Evolutionary conservation across 2,329 filamentous ascomycete species (phyloP), one percentile per base, ranked within the genome.

Genomic region (Cladorrhinum sp.): DNA sequence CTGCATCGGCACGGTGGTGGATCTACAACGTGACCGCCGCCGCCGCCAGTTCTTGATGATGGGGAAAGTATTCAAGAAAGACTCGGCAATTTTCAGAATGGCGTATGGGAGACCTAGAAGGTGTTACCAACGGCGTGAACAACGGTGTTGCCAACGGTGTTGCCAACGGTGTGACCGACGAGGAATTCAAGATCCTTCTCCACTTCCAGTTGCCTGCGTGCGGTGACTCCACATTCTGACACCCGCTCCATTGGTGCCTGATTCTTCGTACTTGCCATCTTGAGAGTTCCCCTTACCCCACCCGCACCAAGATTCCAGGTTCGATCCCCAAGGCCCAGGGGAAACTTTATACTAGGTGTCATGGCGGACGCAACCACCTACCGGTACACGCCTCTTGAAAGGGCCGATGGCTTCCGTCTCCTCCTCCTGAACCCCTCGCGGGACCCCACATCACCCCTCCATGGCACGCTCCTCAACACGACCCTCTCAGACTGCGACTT

Each of bases 401-500:
- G 21, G n/a, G 12, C 54, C 8, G 42, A 57, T 49, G 36, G 33
- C 4, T 46, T 57, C 30, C 54, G 54, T 7, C 39, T 57, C 18
- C n/a, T 57, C 14, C 21, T 49, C n/a, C 12, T 57, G 23, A 20
- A 49, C 21, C 54, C 54, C 12, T 57, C 54, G 9, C n/a, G 21
- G 20, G 23, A 33, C 39, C 39, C 39, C 36, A 16, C 39, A 26
- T 39, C 39, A 48, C 28, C 39, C 9, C 42, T 57, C 21, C 36
- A 12, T 36, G 54, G 54, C 23, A 3, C 39, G 16, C 39, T 57
- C 21, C 14, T 49, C 23, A 39, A 57, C 39, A 57, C 54, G 12
- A 57, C 54, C 39, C 54, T 57, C 26, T 39, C 39, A 24, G 54
- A 57, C 1, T 57, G 54, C 24, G 54, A 57, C n/a, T 33, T 28